Evolutionary conservation across 2,329 filamentous ascomycete species (phyloP).

Genomic region (Aspergillus transmontanensis): DNA sequence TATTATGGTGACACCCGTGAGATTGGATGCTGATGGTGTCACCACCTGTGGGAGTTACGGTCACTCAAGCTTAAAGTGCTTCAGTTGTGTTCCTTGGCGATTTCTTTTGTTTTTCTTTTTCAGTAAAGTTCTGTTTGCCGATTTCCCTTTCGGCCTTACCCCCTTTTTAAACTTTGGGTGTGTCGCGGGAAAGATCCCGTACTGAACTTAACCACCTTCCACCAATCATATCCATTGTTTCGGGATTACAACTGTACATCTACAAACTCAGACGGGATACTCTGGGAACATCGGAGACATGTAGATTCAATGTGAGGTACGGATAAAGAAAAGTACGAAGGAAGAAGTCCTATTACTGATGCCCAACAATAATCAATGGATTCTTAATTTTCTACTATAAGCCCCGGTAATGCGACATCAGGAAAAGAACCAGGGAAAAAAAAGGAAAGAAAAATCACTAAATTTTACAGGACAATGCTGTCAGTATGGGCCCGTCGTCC

Average conservation of each 20-base stretch:
- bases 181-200: slow-evolving; percentile 3
- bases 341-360: not conserved
- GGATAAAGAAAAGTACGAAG: not conserved
- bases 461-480: not conserved
- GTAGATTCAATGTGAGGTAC: slow-evolving; percentile 2
- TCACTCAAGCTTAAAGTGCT: slow-evolving; percentile 1
- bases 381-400: not conserved
- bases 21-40: not conserved
- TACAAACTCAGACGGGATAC: not conserved
- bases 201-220: not conserved
- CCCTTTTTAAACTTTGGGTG: slow-evolving; percentile 2
- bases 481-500: slow-evolving; percentile 5
- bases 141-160: not conserved
- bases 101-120: not conserved
- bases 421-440: not conserved
- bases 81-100: not conserved
- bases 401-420: not conserved
- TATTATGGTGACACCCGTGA: not conserved
- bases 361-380: not conserved
- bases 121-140: not conserved
- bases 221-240: not conserved
- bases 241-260: not conserved
- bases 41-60: not conserved
- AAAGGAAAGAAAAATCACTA: slow-evolving; percentile 4
- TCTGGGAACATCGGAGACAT: not conserved